Evolutionary conservation across 495 filamentous ascomycete genomes (phyloP).

Genomic region (Aspergillus baeticus): DNA sequence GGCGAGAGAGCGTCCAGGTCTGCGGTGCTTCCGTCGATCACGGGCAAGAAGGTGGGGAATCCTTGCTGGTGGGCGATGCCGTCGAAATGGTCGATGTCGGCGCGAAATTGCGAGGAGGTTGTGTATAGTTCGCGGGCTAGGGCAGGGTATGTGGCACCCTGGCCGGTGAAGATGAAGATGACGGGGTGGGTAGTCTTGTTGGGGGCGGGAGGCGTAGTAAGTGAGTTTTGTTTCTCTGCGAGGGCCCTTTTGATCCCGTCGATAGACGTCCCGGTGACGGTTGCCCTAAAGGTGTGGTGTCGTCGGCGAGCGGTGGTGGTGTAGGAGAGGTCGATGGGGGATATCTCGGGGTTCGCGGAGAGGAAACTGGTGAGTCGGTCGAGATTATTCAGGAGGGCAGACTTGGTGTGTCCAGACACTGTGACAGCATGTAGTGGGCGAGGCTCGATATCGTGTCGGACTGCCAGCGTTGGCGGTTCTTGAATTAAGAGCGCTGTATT

Average conservation of each 20-base stretch:
- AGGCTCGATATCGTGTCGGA: background rate
- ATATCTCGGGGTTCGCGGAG: slow-evolving; percentile 21
- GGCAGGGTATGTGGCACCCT: background rate
- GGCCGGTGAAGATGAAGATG: background rate
- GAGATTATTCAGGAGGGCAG: slow-evolving; percentile 34
- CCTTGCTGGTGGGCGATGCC: slow-evolving; percentile 1
- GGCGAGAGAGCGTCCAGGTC: slow-evolving; percentile 51
- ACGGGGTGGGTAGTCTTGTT: background rate
- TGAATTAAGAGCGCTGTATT: slow-evolving; percentile 7
- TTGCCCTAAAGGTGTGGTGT: background rate
- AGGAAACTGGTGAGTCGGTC: slow-evolving; percentile 32
- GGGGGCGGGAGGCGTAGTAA: background rate
- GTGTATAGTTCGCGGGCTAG: background rate
- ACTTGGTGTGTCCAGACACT: slow-evolving; percentile 33
- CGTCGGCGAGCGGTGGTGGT: background rate
- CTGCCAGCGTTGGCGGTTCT: background rate
- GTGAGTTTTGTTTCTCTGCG: background rate
- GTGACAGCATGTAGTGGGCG: slow-evolving; percentile 11
- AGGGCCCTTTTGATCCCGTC: too few species aligned
- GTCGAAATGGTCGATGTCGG: slow-evolving; percentile 1
- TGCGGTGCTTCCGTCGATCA: background rate
- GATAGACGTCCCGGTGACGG: background rate
- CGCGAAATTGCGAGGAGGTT: background rate
- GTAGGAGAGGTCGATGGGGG: background rate
- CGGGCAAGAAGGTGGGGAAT: slow-evolving; percentile 6